Evolutionary conservation across 257 asterid genomes (phyloP).

Genomic region (Plectranthus barbatus): DNA sequence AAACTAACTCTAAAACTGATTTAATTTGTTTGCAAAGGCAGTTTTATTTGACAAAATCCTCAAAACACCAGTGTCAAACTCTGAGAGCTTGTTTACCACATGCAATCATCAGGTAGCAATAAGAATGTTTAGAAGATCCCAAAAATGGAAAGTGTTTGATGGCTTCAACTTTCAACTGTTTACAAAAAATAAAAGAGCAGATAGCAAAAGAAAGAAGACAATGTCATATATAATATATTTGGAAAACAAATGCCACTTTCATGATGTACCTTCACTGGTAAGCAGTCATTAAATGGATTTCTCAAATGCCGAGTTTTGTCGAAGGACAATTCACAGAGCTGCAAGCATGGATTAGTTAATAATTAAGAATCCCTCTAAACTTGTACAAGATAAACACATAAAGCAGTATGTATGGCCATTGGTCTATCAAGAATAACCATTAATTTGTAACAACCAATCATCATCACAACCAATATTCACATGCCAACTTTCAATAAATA

Average conservation of each 20-base stretch:
- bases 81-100: background rate
- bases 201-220: conserved; percentile 7
- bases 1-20: background rate
- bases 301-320: conserved; percentile 82
- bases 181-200: background rate
- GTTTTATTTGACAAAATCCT: background rate
- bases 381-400: background rate
- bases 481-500: background rate
- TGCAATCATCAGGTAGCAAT: background rate
- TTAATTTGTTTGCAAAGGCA: background rate
- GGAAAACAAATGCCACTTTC: background rate
- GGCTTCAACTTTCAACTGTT: background rate
- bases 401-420: background rate
- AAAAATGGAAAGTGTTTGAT: background rate
- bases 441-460: background rate
- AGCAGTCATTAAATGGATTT: conserved; percentile 77
- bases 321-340: conserved; percentile 90
- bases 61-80: background rate
- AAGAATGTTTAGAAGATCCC: background rate
- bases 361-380: background rate
- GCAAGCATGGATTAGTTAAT: conserved; percentile 27
- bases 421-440: background rate
- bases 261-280: conserved; percentile 77
- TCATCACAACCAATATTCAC: conserved; percentile 1
- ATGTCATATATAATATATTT: background rate